Percentiles rank a stretch among this genome's conserved stretches.
phyloP scores from a whole-genome alignment of 306 rosid species.

The Prunus kanzakura region DNA sequence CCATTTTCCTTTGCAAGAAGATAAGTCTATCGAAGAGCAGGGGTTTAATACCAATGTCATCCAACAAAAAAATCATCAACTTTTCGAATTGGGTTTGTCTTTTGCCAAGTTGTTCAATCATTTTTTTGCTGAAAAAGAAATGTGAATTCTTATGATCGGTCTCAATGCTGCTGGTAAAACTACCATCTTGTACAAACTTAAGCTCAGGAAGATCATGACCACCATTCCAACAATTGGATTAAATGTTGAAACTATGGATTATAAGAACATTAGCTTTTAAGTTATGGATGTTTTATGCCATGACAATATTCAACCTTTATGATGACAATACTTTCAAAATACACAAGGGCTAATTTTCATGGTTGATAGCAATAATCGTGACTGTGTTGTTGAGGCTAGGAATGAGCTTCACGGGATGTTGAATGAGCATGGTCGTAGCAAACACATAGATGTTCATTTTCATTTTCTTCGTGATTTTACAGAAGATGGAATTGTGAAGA shows the following conservation, averaged over 20 bases:
- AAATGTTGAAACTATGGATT: slow-evolving; percentile 68
- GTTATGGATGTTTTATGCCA: slow-evolving; percentile 72
- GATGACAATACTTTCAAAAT: slow-evolving; percentile 62
- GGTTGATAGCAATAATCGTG: slow-evolving; percentile 59
- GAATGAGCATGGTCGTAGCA: slow-evolving; percentile 31
- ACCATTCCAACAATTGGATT: slow-evolving; percentile 78
- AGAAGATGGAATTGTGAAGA: too few relatives aligned
- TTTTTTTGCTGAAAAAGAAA: slow-evolving; percentile 68
- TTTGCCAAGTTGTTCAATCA: slow-evolving; percentile 65
- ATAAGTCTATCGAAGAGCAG: too few relatives aligned
- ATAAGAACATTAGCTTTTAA: slow-evolving; percentile 70
- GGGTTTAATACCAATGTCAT: too few relatives aligned
- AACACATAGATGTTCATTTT: too few relatives aligned
- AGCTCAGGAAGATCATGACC: slow-evolving; percentile 63
- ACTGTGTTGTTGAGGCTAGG: slow-evolving; percentile 49
- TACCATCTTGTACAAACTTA: slow-evolving; percentile 68
- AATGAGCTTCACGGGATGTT: slow-evolving; percentile 52
- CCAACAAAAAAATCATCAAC: slow-evolving; percentile 13
- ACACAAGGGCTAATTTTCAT: slow-evolving; percentile 55
- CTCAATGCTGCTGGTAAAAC: slow-evolving; percentile 64
- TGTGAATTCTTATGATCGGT: slow-evolving; percentile 54
- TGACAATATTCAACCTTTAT: slow-evolving; percentile 37
- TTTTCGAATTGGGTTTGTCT: slow-evolving; percentile 54
- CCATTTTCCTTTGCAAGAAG: too few relatives aligned
- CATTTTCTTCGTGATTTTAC: too few relatives aligned